Evolutionary conservation across 2,329 filamentous ascomycete genomes (phyloP).

Genomic region (Decorospora gaudefroyi): DNA sequence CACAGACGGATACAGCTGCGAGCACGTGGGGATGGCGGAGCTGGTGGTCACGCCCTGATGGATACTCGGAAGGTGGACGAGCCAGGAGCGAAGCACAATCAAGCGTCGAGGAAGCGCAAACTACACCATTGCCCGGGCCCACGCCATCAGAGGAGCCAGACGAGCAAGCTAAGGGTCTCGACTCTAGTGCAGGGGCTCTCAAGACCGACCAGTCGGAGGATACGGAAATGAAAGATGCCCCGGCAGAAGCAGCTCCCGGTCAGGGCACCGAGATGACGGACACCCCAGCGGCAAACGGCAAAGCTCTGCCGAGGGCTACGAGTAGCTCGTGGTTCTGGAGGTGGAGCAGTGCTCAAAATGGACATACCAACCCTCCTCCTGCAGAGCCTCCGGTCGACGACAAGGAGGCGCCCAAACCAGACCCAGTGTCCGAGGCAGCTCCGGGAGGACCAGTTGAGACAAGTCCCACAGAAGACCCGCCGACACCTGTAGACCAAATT

Average conservation of each 20-base stretch:
- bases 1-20: constrained; percentile 11
- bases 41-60: constrained; percentile 58
- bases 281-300: constrained; percentile 11
- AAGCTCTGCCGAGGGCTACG: constrained; percentile 22
- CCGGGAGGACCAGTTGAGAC: constrained; percentile 4
- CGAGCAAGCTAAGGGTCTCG: constrained; percentile 33
- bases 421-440: constrained; percentile 13
- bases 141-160: constrained; percentile 45
- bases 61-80: constrained; percentile 49
- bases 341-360: constrained; percentile 56
- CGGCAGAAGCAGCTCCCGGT: constrained; percentile 2
- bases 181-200: constrained; percentile 4
- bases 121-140: constrained; percentile 49
- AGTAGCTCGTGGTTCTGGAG: constrained; percentile 55
- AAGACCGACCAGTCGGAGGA: constrained; percentile 16
- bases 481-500: constrained; percentile 9
- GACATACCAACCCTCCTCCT: constrained; percentile 33
- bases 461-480: constrained; percentile 4
- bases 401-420: constrained; percentile 11
- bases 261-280: constrained; percentile 26
- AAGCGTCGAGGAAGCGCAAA: constrained; percentile 46
- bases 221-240: constrained; percentile 27
- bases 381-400: constrained; percentile 17
- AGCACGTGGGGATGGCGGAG: constrained; percentile 51
- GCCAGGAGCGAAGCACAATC: constrained; percentile 32